Evolutionary conservation across 495 filamentous ascomycete genomes (phyloP), one percentile per base, ranked within the genome.

Genomic region (Podospora appendiculata): DNA sequence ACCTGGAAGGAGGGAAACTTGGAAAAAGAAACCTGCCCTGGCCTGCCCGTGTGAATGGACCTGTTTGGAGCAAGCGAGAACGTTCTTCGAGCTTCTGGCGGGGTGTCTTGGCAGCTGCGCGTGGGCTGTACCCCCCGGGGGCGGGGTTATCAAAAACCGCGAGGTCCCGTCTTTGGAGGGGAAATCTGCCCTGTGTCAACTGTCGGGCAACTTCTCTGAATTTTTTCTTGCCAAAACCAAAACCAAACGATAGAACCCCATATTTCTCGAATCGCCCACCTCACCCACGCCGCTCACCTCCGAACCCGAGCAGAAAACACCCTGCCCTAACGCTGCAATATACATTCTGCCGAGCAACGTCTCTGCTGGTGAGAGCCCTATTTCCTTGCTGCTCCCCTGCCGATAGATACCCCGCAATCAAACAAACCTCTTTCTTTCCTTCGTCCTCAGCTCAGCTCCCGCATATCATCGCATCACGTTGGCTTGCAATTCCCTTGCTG

Each of bases 31-130:
- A 25, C 25, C 25, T 25, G 25, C 25, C 25, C 25, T 43, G 44
- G n/a, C n/a, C 19, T 41, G 45, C 25, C 45, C 14, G 19, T n/a
- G 11, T 18, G n/a, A 38, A 17, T 9, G 10, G 34, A 13, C 12
- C 17, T 32, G 14, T 13, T n/a, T n/a, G 47, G 17, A 36, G 47
- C 55, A 58, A 55, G 61, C 58, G 56, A 55, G 62, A 65, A 65
- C 38, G 45, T 65, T 67, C 63, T 67, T 44, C 47, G 19, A 47
- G 40, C 44, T 67, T 67, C 63, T 58, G 45, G 45, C 12, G 43
- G 17, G 32, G 39, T 12, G 18, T 5, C 63, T 62, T 65, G 56
- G 60, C 62, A 14, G 41, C 45, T 33, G 25, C 35, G 42, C 60
- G 45, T 25, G 25, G 25, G 25, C 25, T 25, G 25, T 25, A 25